A percentile compares a stretch with the other conserved stretches of the same genome.
These are phyloP conservation scores for Cutaneotrichosporon sp. DNA, from an alignment of 1,284 basidiomycete species.

Conservation along the genomic window DNA sequence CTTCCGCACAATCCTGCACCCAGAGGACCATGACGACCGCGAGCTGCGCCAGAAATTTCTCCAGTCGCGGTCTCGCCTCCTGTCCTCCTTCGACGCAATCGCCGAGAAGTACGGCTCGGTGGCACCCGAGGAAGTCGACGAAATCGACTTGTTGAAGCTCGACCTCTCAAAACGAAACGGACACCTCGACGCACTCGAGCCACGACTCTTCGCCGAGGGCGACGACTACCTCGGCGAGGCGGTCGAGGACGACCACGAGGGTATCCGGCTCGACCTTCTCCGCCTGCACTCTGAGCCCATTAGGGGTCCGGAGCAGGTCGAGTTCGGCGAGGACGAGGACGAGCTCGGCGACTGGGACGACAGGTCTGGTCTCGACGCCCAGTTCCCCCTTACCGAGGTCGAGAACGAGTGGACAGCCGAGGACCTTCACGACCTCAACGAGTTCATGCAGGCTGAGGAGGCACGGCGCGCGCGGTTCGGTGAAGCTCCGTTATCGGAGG, in stretches of 20 bases:
- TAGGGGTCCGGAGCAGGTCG: slow-evolving; percentile 9
- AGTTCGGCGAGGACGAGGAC: slow-evolving; percentile 36
- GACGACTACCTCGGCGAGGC: slow-evolving; percentile 12
- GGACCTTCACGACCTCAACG: slow-evolving; percentile 34
- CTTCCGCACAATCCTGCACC: slow-evolving; percentile 6
- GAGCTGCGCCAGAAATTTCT: slow-evolving; percentile 2
- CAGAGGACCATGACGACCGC: neutral
- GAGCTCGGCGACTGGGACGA: slow-evolving; percentile 44
- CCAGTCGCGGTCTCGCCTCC: neutral
- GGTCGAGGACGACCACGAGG: slow-evolving; percentile 21
- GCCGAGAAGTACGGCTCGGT: slow-evolving; percentile 43
- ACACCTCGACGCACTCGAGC: slow-evolving; percentile 20
- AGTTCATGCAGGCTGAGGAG: slow-evolving; percentile 22
- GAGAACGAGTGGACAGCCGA: slow-evolving; percentile 25
- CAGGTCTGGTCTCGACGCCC: slow-evolving; percentile 33
- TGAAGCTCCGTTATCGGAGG: neutral
- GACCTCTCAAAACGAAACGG: slow-evolving; percentile 39
- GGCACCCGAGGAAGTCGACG: slow-evolving; percentile 50
- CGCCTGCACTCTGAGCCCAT: slow-evolving; percentile 9
- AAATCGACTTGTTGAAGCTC: slow-evolving; percentile 46
- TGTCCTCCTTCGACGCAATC: slow-evolving; percentile 41
- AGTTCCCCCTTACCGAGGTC: slow-evolving; percentile 17
- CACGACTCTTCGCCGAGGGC: slow-evolving; percentile 28
- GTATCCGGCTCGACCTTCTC: slow-evolving; percentile 1
- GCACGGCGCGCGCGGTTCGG: neutral